Evolutionary conservation across 305 asterid species (phyloP).

Genomic region (Fraxinus nigra): DNA sequence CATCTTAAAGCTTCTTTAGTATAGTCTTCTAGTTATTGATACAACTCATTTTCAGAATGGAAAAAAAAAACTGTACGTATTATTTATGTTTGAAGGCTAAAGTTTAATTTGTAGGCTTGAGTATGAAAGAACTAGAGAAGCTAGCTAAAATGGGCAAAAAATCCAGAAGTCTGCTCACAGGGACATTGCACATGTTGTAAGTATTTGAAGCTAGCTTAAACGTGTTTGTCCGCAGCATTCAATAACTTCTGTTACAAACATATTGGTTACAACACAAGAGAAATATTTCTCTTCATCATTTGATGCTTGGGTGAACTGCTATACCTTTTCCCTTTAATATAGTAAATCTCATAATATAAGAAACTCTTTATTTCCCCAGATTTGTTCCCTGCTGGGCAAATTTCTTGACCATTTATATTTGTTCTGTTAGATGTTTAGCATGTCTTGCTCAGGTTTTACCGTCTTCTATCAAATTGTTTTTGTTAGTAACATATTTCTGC

Average conservation of each 20-base stretch:
- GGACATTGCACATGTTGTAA: slow-evolving; percentile 91
- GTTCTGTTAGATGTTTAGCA: neutral
- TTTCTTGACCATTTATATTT: neutral
- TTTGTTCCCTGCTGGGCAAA: neutral
- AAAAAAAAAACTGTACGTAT: neutral
- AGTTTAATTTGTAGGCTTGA: slow-evolving; percentile 52
- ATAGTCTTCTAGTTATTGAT: slow-evolving; percentile 3
- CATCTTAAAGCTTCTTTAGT: neutral
- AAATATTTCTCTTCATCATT: neutral
- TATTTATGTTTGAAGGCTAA: neutral
- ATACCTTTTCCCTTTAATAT: neutral
- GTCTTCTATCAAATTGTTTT: neutral
- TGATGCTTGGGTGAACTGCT: neutral
- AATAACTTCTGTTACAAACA: neutral
- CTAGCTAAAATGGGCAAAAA: slow-evolving; percentile 71
- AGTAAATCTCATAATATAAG: neutral
- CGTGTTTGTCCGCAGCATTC: slow-evolving; percentile 17
- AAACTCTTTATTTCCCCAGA: neutral
- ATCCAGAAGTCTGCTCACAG: slow-evolving; percentile 84
- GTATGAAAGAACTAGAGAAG: slow-evolving; percentile 65
- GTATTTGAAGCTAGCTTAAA: slow-evolving; percentile 31
- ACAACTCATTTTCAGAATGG: slow-evolving; percentile 8
- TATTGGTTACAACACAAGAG: neutral
- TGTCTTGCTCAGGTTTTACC: neutral
- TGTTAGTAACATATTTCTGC: neutral